Base-by-base conservation (phyloP, 306 rosid genomes). In the Casuarina cunninghamiana region DNA sequence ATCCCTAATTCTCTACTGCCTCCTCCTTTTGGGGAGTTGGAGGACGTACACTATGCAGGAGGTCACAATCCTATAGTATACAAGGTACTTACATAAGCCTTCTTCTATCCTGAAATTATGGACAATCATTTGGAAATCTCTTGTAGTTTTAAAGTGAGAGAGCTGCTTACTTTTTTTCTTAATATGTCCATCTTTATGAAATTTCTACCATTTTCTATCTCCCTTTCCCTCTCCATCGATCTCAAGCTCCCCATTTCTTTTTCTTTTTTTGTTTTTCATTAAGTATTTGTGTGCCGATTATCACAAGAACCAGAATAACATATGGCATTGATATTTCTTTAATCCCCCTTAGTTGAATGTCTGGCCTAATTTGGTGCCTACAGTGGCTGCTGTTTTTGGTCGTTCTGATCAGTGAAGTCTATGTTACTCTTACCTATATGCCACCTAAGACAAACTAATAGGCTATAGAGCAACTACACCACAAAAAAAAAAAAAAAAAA, bases 1-100 rank as follows among this genome's bases (percentile, higher is more conserved):
- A 85, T 95, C 74, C 91, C 99, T 6, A 88, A 91, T 83, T 82
- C 97, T 78, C 97, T 95, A 80, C 82, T 86, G 77, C 96, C 97
- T 26, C 88, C 99, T 53, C 99, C 97, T 42, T 95, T 95, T 86
- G 99, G 99, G 83, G 99, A 95, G 81, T 79, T 88, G 83, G 99
- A 95, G 83, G 97, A 95, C 0, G 83, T 95, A n/a, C 87, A 91
- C 82, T 95, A 93, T 81, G 78, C 99, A 32, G 99, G 98, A 41
- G 91, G 91, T 84, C 97, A 79, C 81, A 95, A 87, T 71, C 98
- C 97, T 78, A 88, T 95, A 82, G 82, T 82, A 67, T 93, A 83
- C 77, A 45, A 88, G 99, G 99, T 95, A 86, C 79, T 70, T 69
- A 77, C 76, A 62, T 54, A 71, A 37, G 35, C 17, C 81, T 68